These are phyloP conservation scores for Mimosa pudica DNA, from an alignment of 306 rosid species.

Conservation along the genomic window DNA sequence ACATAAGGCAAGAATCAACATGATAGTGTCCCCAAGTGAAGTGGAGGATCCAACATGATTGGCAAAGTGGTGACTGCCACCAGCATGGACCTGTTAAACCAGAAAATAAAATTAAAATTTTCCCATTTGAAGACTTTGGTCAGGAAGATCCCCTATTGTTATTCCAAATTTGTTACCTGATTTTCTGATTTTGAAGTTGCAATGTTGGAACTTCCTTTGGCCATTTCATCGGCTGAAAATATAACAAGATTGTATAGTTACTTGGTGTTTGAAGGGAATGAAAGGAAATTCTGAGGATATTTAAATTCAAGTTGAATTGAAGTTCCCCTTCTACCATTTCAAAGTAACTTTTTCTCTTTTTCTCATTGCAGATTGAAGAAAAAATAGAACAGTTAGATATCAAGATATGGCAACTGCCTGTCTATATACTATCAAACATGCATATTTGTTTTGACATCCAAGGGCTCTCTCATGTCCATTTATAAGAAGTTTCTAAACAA, in stretches of 20 bases:
- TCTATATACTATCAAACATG: no score
- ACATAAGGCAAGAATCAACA: conserved; percentile 68
- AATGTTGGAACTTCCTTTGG: conserved; percentile 33
- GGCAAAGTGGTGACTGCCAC: conserved; percentile 38
- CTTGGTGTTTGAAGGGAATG: background rate
- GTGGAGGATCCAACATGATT: conserved; percentile 29
- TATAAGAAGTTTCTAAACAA: no score
- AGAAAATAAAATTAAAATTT: conserved; percentile 2
- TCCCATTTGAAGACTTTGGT: background rate
- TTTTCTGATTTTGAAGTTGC: conserved; percentile 37
- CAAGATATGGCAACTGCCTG: no score
- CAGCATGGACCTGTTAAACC: conserved; percentile 43
- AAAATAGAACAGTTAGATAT: no score
- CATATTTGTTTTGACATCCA: no score
- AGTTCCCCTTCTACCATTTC: background rate
- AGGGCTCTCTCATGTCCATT: no score
- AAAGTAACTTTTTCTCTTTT: background rate
- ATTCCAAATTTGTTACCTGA: conserved; percentile 38
- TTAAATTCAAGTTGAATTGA: background rate
- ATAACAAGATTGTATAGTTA: conserved; percentile 6
- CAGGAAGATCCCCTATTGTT: background rate
- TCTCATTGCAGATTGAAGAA: background rate
- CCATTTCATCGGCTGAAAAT: conserved; percentile 27
- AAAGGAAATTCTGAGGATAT: background rate
- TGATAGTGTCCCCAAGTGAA: conserved; percentile 70